Percentiles rank a stretch among this genome's conserved stretches.
Evolutionary conservation across 257 asterid genomes (phyloP).

Genomic region (Parsonsia alboflavescens): DNA sequence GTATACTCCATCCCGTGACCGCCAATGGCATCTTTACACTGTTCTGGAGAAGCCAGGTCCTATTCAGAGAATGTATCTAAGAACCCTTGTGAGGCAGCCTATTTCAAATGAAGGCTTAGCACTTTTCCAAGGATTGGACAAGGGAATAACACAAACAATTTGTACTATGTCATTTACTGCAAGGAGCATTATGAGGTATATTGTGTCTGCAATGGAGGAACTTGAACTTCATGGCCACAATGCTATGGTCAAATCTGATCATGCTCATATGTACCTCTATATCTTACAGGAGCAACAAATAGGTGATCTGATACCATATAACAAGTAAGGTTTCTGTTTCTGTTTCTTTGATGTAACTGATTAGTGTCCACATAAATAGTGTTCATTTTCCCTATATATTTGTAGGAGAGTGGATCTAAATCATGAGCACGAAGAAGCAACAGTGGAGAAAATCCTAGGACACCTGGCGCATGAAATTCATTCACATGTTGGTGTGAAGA

Average conservation of each 20-base stretch:
- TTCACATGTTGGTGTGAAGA: conserved; percentile 75
- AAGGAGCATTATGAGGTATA: conserved; percentile 83
- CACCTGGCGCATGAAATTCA: conserved; percentile 67
- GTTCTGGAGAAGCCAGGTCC: conserved; percentile 68
- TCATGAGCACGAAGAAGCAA: conserved; percentile 58
- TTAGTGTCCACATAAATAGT: neutral
- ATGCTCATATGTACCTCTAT: conserved; percentile 90
- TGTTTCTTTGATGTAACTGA: neutral
- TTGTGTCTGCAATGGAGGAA: conserved; percentile 93
- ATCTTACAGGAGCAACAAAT: conserved; percentile 84
- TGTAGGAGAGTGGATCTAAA: conserved; percentile 55
- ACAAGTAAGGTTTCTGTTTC: conserved; percentile 47
- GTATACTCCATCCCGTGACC: conserved; percentile 93
- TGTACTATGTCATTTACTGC: conserved; percentile 77
- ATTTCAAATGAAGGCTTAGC: conserved; percentile 68
- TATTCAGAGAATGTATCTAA: conserved; percentile 75
- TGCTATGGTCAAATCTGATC: conserved; percentile 76
- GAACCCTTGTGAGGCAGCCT: conserved; percentile 95
- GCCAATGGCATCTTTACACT: conserved; percentile 98
- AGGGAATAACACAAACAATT: conserved; percentile 45
- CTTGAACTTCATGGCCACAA: conserved; percentile 92
- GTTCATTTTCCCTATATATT: conserved; percentile 8
- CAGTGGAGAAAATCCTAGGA: conserved; percentile 57
- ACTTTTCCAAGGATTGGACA: conserved; percentile 52
- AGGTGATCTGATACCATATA: conserved; percentile 74